These are phyloP conservation scores for Aspergillus pseudonomiae DNA, from an alignment of 2,329 filamentous ascomycete species.

Conservation along the genomic window DNA sequence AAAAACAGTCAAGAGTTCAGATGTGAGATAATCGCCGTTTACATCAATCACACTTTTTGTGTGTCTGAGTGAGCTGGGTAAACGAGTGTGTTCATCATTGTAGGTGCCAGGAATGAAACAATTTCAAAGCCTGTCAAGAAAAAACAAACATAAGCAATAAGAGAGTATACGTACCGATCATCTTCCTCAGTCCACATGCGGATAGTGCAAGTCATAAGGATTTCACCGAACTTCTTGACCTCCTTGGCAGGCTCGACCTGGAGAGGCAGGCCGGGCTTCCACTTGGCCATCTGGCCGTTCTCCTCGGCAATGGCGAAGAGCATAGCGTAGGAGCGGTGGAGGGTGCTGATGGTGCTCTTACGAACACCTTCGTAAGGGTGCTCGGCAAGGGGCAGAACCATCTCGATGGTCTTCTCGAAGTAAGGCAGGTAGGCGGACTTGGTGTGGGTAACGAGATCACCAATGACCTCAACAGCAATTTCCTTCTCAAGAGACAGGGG, in stretches of 20 bases:
- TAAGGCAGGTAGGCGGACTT: slow-evolving; percentile 80
- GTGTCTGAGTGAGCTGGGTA: slow-evolving; percentile 99
- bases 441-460: slow-evolving; percentile 86
- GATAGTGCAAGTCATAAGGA: slow-evolving; percentile 82
- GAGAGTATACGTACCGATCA: slow-evolving; percentile 75
- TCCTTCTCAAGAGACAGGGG: slow-evolving; percentile 95
- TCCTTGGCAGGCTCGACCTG: slow-evolving; percentile 77
- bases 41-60: slow-evolving; percentile 79
- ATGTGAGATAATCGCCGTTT: slow-evolving; percentile 66
- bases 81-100: slow-evolving; percentile 83
- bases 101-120: not conserved
- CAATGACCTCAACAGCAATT: slow-evolving; percentile 91
- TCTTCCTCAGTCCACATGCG: slow-evolving; percentile 85
- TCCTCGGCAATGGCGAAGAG: slow-evolving; percentile 88
- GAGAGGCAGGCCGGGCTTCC: slow-evolving; percentile 83
- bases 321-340: slow-evolving; percentile 91
- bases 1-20: slow-evolving; percentile 44
- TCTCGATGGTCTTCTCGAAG: slow-evolving; percentile 84
- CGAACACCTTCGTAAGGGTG: slow-evolving; percentile 92
- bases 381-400: slow-evolving; percentile 77
- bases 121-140: slow-evolving; percentile 11
- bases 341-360: slow-evolving; percentile 85
- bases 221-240: slow-evolving; percentile 80
- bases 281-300: slow-evolving; percentile 74
- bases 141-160: slow-evolving; percentile 22